phyloP scores from a whole-genome alignment of 2,329 filamentous ascomycete species.

The Cryphonectria japonica region DNA sequence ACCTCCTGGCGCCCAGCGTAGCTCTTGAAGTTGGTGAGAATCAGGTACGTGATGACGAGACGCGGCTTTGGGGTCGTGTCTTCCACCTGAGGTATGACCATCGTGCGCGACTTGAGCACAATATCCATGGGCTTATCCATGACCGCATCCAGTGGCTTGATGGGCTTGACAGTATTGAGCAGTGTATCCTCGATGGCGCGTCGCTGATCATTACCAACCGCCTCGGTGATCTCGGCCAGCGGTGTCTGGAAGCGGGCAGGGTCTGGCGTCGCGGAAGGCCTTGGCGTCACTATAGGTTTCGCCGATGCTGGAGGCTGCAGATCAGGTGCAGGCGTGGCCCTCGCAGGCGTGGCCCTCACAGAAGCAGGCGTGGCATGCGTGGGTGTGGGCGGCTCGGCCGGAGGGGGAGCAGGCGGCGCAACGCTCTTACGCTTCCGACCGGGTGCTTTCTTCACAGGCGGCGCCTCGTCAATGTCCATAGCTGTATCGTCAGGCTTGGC shows the following conservation, averaged over 20 bases:
- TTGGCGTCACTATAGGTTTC: constrained; percentile 47
- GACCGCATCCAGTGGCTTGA: constrained; percentile 76
- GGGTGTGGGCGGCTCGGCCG: constrained; percentile 38
- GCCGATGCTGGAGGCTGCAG: constrained; percentile 39
- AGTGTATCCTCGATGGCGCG: constrained; percentile 51
- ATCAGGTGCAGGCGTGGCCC: constrained; percentile 40
- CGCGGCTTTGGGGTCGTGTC: constrained; percentile 78
- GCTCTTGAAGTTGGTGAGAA: constrained; percentile 97
- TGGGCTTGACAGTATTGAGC: constrained; percentile 63
- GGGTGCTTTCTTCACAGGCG: constrained; percentile 47
- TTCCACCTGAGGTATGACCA: constrained; percentile 70
- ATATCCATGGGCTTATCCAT: constrained; percentile 94
- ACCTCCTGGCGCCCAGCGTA: constrained; percentile 95
- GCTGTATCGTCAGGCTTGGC: constrained; percentile 37
- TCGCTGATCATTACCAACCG: constrained; percentile 65
- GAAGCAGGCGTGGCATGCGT: not conserved
- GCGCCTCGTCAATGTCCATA: constrained; percentile 38
- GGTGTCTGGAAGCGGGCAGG: constrained; percentile 60
- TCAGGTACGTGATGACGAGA: constrained; percentile 89
- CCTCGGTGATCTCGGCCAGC: constrained; percentile 73
- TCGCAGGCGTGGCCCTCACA: constrained; percentile 18
- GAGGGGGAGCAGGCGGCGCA: constrained; percentile 41
- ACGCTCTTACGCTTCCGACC: constrained; percentile 71
- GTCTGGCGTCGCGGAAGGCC: constrained; percentile 61
- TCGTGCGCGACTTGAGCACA: constrained; percentile 80